These are phyloP conservation scores for Somion occarium DNA, from an alignment of 1,284 basidiomycete genomes.

Conservation along the genomic window DNA sequence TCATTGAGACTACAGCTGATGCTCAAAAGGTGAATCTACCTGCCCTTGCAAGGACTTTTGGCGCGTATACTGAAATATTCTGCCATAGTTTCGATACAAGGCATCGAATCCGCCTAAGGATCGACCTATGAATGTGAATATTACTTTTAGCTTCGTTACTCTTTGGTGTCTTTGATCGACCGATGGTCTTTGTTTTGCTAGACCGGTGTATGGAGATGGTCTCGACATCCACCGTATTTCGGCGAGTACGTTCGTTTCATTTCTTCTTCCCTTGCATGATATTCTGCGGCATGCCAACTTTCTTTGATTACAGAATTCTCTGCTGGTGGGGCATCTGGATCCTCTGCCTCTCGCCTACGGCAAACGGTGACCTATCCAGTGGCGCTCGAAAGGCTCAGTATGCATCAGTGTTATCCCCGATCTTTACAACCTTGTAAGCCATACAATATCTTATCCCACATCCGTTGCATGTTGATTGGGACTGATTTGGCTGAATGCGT, in stretches of 20 bases:
- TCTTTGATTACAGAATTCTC: slow-evolving; percentile 41
- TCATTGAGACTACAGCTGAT: slow-evolving; percentile 60
- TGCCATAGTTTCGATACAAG: slow-evolving; percentile 51
- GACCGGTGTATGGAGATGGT: slow-evolving; percentile 56
- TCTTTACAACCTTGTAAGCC: slow-evolving; percentile 60
- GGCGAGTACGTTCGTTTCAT: slow-evolving; percentile 50
- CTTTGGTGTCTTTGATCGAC: background rate
- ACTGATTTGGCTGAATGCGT: slow-evolving; percentile 9
- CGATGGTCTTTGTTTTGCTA: slow-evolving; percentile 15
- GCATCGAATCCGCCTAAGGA: slow-evolving; percentile 48
- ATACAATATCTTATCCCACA: background rate
- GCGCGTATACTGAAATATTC: background rate
- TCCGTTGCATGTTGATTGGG: background rate
- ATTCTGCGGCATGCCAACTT: background rate
- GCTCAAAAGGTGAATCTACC: slow-evolving; percentile 49
- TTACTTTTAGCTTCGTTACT: background rate
- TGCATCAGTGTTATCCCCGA: slow-evolving; percentile 54
- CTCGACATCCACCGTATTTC: slow-evolving; percentile 72
- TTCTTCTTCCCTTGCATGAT: no score
- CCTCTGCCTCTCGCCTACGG: slow-evolving; percentile 54
- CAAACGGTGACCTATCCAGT: slow-evolving; percentile 36
- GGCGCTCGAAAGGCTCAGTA: slow-evolving; percentile 51
- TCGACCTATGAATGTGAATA: slow-evolving; percentile 40
- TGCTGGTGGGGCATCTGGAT: slow-evolving; percentile 76
- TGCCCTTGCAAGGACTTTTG: no score